These are phyloP conservation scores for Tolypocladium guangdongense DNA, from an alignment of 2,329 filamentous ascomycete genomes.

Conservation along the genomic window DNA sequence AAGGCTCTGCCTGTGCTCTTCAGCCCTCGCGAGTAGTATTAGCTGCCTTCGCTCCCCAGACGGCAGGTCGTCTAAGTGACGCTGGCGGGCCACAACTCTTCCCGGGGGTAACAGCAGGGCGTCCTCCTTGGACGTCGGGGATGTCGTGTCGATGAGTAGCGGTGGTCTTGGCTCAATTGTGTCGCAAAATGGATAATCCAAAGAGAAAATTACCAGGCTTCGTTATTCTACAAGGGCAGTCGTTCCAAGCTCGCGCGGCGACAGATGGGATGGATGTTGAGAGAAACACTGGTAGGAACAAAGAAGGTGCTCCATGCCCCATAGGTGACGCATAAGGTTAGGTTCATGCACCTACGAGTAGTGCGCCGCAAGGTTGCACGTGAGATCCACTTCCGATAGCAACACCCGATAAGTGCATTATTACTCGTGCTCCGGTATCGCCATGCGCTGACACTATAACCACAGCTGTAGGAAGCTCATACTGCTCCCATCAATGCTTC, in stretches of 20 bases:
- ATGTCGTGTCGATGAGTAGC: neutral
- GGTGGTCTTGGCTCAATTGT: neutral
- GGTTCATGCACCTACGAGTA: neutral
- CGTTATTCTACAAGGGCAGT: neutral
- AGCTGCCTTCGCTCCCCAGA: neutral
- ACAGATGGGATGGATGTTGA: neutral
- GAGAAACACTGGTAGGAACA: neutral
- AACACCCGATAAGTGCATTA: neutral
- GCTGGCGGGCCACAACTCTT: neutral
- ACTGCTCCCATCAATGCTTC: neutral
- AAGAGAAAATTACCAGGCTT: neutral
- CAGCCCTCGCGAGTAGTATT: neutral
- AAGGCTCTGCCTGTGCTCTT: neutral
- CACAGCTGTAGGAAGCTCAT: no score
- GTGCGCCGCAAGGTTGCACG: neutral
- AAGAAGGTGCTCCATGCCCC: no score
- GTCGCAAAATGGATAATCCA: neutral
- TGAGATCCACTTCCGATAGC: neutral
- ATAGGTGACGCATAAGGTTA: no score
- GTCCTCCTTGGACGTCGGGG: neutral
- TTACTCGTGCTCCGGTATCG: neutral
- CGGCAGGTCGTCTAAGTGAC: neutral
- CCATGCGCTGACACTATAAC: no score
- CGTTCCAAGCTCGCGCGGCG: neutral
- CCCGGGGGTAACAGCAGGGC: neutral